Percentiles rank a stretch among this genome's conserved stretches.
Conservation (phyloP, 495 filamentous ascomycete genomes). For the Viridothelium virens region DNA sequence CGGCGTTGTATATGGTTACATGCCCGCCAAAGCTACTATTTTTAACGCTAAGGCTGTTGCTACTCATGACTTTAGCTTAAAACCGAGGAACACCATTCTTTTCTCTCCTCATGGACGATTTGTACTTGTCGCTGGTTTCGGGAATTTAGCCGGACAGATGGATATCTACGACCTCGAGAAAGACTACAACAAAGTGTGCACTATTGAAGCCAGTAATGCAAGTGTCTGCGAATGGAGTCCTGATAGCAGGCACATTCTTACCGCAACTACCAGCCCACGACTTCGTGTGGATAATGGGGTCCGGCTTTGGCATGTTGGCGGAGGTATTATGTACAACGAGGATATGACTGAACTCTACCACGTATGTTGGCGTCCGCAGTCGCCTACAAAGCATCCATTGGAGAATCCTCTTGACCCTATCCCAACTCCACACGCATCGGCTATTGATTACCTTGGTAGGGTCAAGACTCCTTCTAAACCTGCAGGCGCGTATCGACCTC, state of each 20-base stretch:
- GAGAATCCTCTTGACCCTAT: slow-evolving; percentile 69
- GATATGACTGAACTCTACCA: slow-evolving; percentile 92
- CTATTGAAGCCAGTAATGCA: slow-evolving; percentile 90
- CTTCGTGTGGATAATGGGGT: slow-evolving; percentile 94
- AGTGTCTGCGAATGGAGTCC: slow-evolving; percentile 95
- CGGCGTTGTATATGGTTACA: slow-evolving; percentile 93
- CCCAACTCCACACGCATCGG: slow-evolving; percentile 76
- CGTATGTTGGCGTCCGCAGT: slow-evolving; percentile 79
- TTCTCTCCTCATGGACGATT: slow-evolving; percentile 94
- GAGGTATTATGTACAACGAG: slow-evolving; percentile 85
- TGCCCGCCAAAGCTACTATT: slow-evolving; percentile 94
- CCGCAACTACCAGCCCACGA: slow-evolving; percentile 89
- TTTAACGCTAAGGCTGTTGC: slow-evolving; percentile 81
- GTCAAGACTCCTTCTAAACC: slow-evolving; percentile 91
- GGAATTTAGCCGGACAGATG: slow-evolving; percentile 94
- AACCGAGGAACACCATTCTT: slow-evolving; percentile 84
- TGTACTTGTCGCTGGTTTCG: slow-evolving; percentile 89
- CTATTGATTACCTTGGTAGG: slow-evolving; percentile 69
- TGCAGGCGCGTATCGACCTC: slow-evolving; percentile 89
- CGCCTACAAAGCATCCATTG: slow-evolving; percentile 49
- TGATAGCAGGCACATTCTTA: slow-evolving; percentile 89
- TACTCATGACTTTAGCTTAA: slow-evolving; percentile 72
- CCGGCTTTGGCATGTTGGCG: slow-evolving; percentile 88
- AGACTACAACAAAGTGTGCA: slow-evolving; percentile 81
- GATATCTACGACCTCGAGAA: slow-evolving; percentile 94